These are phyloP conservation scores for Mycena amicta DNA, from an alignment of 768 basidiomycete species.

Conservation along the genomic window DNA sequence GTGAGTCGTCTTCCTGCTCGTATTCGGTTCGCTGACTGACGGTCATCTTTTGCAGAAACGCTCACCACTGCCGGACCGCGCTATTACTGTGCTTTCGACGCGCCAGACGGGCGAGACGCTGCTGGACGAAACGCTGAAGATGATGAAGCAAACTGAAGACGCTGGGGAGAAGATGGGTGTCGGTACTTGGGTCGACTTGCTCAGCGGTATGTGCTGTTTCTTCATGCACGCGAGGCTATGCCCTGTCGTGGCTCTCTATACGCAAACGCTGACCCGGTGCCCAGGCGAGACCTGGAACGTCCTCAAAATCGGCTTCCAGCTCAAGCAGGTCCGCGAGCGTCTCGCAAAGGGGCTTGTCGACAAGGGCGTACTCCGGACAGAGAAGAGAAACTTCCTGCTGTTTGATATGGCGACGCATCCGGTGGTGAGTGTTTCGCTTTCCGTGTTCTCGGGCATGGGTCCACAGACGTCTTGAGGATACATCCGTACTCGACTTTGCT, in stretches of 20 bases:
- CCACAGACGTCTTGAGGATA: too few species aligned
- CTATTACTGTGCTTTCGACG: slow-evolving; percentile 17
- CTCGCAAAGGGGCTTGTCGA: slow-evolving; percentile 65
- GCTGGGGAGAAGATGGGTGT: slow-evolving; percentile 71
- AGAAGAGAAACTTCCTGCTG: slow-evolving; percentile 97
- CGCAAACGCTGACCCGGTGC: not conserved
- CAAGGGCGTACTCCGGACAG: slow-evolving; percentile 98
- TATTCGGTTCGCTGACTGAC: not conserved
- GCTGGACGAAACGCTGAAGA: slow-evolving; percentile 83
- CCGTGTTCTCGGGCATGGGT: too few species aligned
- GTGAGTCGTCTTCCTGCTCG: slow-evolving; percentile 3
- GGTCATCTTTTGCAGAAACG: slow-evolving; percentile 7
- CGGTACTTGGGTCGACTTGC: slow-evolving; percentile 92
- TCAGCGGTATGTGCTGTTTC: slow-evolving; percentile 63
- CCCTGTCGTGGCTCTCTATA: not conserved
- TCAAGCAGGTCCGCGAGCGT: slow-evolving; percentile 35
- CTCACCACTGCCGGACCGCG: slow-evolving; percentile 11
- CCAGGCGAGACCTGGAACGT: slow-evolving; percentile 99
- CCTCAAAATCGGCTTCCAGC: slow-evolving; percentile 98
- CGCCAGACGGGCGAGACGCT: slow-evolving; percentile 21
- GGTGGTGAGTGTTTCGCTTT: slow-evolving; percentile 48
- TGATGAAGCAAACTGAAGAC: slow-evolving; percentile 84
- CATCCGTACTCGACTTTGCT: too few species aligned
- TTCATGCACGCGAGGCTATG: not conserved
- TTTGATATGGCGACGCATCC: slow-evolving; percentile 99